Evolutionary conservation across 2,329 filamentous ascomycete genomes (phyloP).

Genomic region (Monosporascus sp.): DNA sequence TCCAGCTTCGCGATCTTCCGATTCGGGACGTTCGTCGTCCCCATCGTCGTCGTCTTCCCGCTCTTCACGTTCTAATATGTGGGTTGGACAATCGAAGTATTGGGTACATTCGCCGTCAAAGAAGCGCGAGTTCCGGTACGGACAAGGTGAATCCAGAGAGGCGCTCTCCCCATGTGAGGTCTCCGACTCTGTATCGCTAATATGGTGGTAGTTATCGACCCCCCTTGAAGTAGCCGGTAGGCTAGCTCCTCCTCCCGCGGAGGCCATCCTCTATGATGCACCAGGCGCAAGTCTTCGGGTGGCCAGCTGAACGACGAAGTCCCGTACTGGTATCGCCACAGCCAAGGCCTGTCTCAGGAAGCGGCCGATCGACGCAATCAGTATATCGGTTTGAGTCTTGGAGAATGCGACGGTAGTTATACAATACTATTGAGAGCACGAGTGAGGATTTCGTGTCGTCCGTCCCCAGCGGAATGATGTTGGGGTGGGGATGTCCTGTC

Average conservation of each 20-base stretch:
- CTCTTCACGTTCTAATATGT: constrained; percentile 31
- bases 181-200: constrained; percentile 20
- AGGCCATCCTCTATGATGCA: not conserved
- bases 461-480: too few species aligned
- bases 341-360: too few species aligned
- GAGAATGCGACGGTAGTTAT: too few species aligned
- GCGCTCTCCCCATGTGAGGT: constrained; percentile 37
- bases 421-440: too few species aligned
- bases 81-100: constrained; percentile 45
- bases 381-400: too few species aligned
- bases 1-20: constrained; percentile 2
- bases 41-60: too few species aligned
- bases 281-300: not conserved
- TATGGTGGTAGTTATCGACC: constrained; percentile 2
- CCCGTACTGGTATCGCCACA: not conserved
- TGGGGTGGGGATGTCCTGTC: too few species aligned
- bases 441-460: too few species aligned
- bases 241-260: not conserved
- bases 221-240: not conserved
- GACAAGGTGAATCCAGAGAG: constrained; percentile 24
- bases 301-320: not conserved
- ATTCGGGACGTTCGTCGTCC: constrained; percentile 4
- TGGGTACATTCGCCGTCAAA: constrained; percentile 40
- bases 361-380: too few species aligned
- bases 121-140: constrained; percentile 32